Percentiles rank a stretch among this genome's conserved stretches.
Conservation (phyloP, 2,329 filamentous ascomycete species). For the Colletotrichum gloeosporioides region DNA sequence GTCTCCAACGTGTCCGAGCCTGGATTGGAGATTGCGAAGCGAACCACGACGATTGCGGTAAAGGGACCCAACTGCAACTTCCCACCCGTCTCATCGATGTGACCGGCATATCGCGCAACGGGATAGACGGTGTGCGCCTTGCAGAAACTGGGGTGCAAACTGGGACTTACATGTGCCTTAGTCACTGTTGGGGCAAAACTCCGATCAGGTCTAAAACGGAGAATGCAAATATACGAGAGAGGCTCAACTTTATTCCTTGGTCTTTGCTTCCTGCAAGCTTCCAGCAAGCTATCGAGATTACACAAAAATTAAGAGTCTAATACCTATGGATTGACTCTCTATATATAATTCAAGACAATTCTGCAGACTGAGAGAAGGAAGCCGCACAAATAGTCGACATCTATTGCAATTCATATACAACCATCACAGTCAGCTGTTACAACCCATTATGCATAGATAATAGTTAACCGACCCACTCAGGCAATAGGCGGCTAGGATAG, state of each 20-base stretch:
- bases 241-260: neutral
- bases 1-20: neutral
- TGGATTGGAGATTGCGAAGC: neutral
- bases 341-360: neutral
- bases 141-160: neutral
- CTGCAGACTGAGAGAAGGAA: neutral
- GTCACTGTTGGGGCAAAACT: neutral
- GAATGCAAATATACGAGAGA: neutral
- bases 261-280: neutral
- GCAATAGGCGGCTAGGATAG: too few species aligned
- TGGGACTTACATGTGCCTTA: neutral
- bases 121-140: neutral
- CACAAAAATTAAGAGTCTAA: neutral
- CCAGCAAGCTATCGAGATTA: neutral
- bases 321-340: neutral
- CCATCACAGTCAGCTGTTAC: neutral
- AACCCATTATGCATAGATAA: too few species aligned
- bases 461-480: too few species aligned
- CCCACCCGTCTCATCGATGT: neutral
- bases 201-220: neutral
- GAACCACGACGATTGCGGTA: neutral
- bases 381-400: neutral
- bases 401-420: neutral
- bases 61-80: neutral
- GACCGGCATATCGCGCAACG: neutral